Base-by-base conservation (phyloP, 768 basidiomycete species). In the Rhizopogon vulgaris region DNA sequence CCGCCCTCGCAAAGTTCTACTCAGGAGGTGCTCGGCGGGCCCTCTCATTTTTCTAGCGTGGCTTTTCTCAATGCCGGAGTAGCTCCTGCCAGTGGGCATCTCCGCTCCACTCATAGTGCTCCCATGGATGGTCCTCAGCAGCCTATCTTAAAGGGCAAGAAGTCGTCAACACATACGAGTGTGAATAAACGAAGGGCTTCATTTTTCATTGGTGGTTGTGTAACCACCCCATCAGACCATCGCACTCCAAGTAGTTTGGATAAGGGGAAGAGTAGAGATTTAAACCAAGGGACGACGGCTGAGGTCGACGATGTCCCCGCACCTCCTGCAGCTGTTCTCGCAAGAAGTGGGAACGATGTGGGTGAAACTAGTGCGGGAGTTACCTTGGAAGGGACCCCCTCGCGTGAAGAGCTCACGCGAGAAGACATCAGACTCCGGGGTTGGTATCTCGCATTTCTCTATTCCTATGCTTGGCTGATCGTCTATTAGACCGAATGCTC, bases 401-500 rank as follows among this genome's bases (percentile, higher is more conserved):
- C 52, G 24, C 52, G 58, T 24, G 55, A 57, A 37, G 66, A 68
- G 36, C 28, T 37, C 48, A 56, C 63, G 10, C 71, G 69, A 67
- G 82, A 76, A 14, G 80, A 85, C 34, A 72, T 85, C 9, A 66
- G 88, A n/a, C 75, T 93, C 71, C 74, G 87, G 77, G 93, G 92
- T 92, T 58, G 54, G 72, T 51, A 34, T 49, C 41, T 34, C 41
- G 17, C n/a, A 41, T 40, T 53, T 10, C 17, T 11, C 12, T 5
- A 24, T 27, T n/a, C 17, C 34, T 18, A 50, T 38, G 15, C 9
- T 9, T 22, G 11, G 7, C 43, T 69, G 60, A 69, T 42, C 18
- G 56, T 43, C 17, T 43, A 37, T 58, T 63, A 95, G 94, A 95
- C 69, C 79, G 94, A 55, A 94, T 96, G 92, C 77, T 94, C 6